Base-by-base conservation (phyloP, 768 basidiomycete genomes). In the Mycena polygramma region DNA sequence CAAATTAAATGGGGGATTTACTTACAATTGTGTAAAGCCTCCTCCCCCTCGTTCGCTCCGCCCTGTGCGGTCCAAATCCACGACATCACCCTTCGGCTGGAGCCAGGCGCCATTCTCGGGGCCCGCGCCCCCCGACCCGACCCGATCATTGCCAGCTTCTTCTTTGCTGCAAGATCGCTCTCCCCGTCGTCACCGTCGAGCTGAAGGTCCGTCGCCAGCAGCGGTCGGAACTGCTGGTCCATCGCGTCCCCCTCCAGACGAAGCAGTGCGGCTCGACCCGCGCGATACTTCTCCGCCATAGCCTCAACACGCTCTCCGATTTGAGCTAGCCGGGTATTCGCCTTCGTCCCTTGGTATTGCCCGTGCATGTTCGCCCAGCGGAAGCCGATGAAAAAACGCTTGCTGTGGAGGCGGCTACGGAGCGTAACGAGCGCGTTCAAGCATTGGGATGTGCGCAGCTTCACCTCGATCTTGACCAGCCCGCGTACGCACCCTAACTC, bases 341-440 rank as follows among this genome's bases (percentile, higher is more conserved):
- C 63, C 4, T 65, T 58, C 15, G 61, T 65, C 0, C 36, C 46
- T 0, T 30, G 39, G 1, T 49, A 20, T 35, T 75, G 74, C 0
- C 69, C 74, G 0, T 37, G 30, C 0, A 69, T 9, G 43, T 75
- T 55, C 1, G 24, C 52, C 39, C 73, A 69, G 0, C 66, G 53
- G 11, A 62, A 73, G 0, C 1, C 10, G 14, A 75, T 73, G 5
- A 75, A 17, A 36, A 65, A 63, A 3, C 57, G 39, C 39, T 75
- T 70, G 4, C 62, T 52, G 41, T 75, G 66, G 0, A 75, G 57
- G 2, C 69, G 48, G 0, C 49, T 20, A 17, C 71, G 68, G 0
- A 75, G 19, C 7, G 26, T 3, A 3, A 57, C 35, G 6, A 75
- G 63, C 0, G 65, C 30, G 30, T 68, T 49, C 17, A 26, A 7